Percentiles rank a stretch among this genome's conserved stretches.
phyloP scores from a whole-genome alignment of 768 basidiomycete species.

The Russula abietina region DNA sequence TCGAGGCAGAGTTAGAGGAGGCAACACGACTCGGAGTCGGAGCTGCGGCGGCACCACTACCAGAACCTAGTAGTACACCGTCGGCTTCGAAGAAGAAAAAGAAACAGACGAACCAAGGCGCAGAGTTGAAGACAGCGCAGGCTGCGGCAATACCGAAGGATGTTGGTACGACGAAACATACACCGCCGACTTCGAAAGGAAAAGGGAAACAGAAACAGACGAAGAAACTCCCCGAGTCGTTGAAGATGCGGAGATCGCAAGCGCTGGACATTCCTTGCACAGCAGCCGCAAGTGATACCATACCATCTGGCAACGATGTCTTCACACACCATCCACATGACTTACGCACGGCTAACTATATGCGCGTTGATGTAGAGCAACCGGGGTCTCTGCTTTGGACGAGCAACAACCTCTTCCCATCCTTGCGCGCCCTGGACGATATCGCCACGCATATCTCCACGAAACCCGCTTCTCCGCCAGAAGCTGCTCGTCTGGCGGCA shows the following conservation, averaged over 20 bases:
- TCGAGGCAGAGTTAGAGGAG: slow-evolving; percentile 10
- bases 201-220: not conserved
- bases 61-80: not conserved
- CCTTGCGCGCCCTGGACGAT: slow-evolving; percentile 9
- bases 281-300: not conserved
- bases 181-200: not conserved
- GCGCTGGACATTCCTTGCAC: not conserved
- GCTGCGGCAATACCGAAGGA: not conserved
- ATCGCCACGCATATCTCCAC: not conserved
- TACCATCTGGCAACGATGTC: not conserved
- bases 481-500: not conserved
- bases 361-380: not conserved
- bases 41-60: not conserved
- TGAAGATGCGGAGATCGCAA: not conserved
- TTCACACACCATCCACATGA: not conserved
- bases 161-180: slow-evolving; percentile 1
- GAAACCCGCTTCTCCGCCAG: not conserved
- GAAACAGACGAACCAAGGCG: slow-evolving; percentile 4
- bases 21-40: no score
- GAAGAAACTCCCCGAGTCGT: not conserved
- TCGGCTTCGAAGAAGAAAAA: not conserved
- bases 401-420: slow-evolving; percentile 10
- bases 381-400: not conserved
- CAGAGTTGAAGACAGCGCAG: not conserved
- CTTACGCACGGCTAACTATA: not conserved